Percentiles rank a stretch among this genome's conserved stretches.
Evolutionary conservation across 768 basidiomycete species (phyloP).

Genomic region (Hericium coralloides): DNA sequence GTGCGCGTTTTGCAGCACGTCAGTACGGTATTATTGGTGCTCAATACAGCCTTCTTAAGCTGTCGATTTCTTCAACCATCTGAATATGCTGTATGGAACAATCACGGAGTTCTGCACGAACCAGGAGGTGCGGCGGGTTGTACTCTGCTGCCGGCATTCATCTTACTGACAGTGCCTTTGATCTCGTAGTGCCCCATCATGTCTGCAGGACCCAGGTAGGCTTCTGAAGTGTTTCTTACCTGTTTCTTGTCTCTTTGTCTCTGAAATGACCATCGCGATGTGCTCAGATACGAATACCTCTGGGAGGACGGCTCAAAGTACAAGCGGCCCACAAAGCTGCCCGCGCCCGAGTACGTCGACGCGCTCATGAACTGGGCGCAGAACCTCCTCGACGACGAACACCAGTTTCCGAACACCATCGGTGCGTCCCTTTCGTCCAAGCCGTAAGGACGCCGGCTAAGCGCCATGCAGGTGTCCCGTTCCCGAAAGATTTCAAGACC

Average conservation of each 20-base stretch:
- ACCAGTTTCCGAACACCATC: conserved; percentile 89
- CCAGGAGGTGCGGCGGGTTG: conserved; percentile 56
- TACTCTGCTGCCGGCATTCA: neutral
- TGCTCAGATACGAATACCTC: conserved; percentile 77
- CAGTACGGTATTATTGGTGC: neutral
- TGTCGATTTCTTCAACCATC: conserved; percentile 98
- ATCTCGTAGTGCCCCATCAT: conserved; percentile 77
- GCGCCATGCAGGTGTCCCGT: conserved; percentile 4
- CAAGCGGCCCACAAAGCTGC: conserved; percentile 87
- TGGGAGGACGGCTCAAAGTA: conserved; percentile 89
- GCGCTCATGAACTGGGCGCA: conserved; percentile 99
- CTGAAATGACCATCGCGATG: no score
- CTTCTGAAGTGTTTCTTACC: conserved; percentile 6
- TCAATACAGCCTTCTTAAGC: conserved; percentile 36
- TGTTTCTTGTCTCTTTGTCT: neutral
- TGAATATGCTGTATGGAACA: conserved; percentile 99
- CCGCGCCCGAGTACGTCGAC: conserved; percentile 94
- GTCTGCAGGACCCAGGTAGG: conserved; percentile 89
- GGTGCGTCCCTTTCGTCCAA: conserved; percentile 36
- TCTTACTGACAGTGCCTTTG: conserved; percentile 1
- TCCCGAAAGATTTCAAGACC: conserved; percentile 30
- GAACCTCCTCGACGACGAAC: conserved; percentile 83
- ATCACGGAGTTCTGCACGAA: conserved; percentile 97
- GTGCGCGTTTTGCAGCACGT: conserved; percentile 30
- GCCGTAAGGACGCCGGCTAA: neutral